Conservation (phyloP, 768 basidiomycete species). For the Boletus insuetus region DNA sequence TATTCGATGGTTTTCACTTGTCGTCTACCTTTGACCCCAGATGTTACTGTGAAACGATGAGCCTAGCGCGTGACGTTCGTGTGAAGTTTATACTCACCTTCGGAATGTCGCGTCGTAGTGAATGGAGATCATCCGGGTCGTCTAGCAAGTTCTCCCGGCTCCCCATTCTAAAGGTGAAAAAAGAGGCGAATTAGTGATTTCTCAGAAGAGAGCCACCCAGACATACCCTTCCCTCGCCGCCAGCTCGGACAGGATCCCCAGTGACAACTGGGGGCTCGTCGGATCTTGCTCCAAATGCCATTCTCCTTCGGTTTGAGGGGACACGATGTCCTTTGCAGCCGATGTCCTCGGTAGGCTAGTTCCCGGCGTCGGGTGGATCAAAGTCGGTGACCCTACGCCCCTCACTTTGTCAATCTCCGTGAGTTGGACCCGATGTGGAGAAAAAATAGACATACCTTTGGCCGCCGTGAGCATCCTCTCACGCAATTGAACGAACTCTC, state of each 20-base stretch:
- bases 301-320: constrained; percentile 22
- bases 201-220: too few species aligned
- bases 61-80: too few species aligned
- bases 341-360: constrained; percentile 35
- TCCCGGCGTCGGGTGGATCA: constrained; percentile 44
- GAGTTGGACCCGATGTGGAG: background rate
- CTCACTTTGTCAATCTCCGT: background rate
- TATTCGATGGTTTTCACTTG: too few species aligned
- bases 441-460: background rate
- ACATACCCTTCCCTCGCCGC: background rate
- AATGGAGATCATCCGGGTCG: background rate
- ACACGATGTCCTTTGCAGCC: constrained; percentile 57
- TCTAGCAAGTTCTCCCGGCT: background rate
- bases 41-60: too few species aligned
- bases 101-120: background rate
- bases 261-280: constrained; percentile 6
- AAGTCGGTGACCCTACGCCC: constrained; percentile 41
- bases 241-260: too few species aligned
- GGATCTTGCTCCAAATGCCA: background rate
- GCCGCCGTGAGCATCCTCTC: constrained; percentile 36
- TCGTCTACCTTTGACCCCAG: too few species aligned
- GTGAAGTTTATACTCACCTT: background rate
- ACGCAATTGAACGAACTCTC: constrained; percentile 57
- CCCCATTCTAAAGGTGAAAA: background rate
- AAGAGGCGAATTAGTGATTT: background rate